These are phyloP conservation scores for Pseudogymnoascus pannorum DNA, from an alignment of 2,329 filamentous ascomycete genomes.

Conservation along the genomic window DNA sequence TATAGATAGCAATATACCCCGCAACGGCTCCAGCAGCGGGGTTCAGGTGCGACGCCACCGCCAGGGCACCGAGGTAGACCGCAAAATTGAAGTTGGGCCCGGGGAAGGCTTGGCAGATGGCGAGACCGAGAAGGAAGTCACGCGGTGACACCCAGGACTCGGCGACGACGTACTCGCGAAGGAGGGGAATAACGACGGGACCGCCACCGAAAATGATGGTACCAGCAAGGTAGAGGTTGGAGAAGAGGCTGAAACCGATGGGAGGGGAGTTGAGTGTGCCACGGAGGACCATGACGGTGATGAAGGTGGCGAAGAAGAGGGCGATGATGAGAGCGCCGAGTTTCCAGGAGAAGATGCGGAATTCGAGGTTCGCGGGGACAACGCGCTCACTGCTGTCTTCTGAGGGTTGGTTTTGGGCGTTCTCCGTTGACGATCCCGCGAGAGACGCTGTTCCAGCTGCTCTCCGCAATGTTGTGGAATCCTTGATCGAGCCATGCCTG, in stretches of 20 bases:
- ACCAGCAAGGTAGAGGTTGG: constrained; percentile 67
- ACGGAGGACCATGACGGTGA: constrained; percentile 46
- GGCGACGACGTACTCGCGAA: constrained; percentile 55
- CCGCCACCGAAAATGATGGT: constrained; percentile 51
- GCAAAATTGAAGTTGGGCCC: constrained; percentile 56
- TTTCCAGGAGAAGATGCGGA: constrained; percentile 36
- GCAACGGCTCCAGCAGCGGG: constrained; percentile 34
- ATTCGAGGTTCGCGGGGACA: constrained; percentile 13
- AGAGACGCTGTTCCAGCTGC: background rate
- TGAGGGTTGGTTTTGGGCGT: background rate
- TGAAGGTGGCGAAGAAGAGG: constrained; percentile 49
- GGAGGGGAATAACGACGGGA: constrained; percentile 56
- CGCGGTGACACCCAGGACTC: constrained; percentile 63
- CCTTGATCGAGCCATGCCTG: background rate
- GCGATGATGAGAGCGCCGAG: constrained; percentile 36
- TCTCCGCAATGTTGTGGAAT: background rate
- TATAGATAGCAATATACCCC: constrained; percentile 46
- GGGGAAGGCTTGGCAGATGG: constrained; percentile 63
- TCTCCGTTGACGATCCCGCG: background rate
- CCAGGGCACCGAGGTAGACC: constrained; percentile 48
- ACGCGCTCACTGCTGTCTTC: constrained; percentile 3
- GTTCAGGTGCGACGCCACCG: constrained; percentile 31
- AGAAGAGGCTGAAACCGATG: constrained; percentile 53
- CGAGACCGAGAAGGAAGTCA: constrained; percentile 66
- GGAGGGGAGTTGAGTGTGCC: constrained; percentile 36